Conservation (phyloP, 208 protist genomes). For the Trypanosoma brucei region DNA sequence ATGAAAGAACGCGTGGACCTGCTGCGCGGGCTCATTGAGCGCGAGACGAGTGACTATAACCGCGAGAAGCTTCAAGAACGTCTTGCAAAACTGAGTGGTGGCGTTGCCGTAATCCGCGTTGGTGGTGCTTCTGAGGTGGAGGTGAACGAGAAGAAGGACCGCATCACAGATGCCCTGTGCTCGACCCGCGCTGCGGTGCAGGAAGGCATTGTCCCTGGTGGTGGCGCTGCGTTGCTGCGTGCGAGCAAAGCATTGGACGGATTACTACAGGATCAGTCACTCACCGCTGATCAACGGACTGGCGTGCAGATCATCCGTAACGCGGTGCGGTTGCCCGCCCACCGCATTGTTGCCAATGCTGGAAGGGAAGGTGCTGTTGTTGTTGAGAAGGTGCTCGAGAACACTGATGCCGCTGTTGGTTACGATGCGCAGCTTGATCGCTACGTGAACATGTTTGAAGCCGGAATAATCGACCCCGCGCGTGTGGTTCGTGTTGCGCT, state of each 20-base stretch:
- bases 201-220: slow-evolving; percentile 99
- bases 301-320: slow-evolving; percentile 95
- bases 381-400: slow-evolving; percentile 94
- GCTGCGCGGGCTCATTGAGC: slow-evolving; percentile 84
- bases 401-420: slow-evolving; percentile 72
- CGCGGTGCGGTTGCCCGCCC: slow-evolving; percentile 89
- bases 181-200: slow-evolving; percentile 98
- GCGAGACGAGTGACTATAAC: slow-evolving; percentile 94
- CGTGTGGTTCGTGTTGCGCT: slow-evolving; percentile 98
- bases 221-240: slow-evolving; percentile 95
- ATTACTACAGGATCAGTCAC: slow-evolving; percentile 54
- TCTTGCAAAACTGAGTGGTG: slow-evolving; percentile 96
- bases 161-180: slow-evolving; percentile 98
- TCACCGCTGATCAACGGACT: slow-evolving; percentile 92
- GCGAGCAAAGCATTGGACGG: slow-evolving; percentile 79
- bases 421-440: slow-evolving; percentile 93
- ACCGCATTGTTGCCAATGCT: slow-evolving; percentile 96
- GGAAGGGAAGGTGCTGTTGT: slow-evolving; percentile 97
- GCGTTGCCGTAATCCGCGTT: slow-evolving; percentile 96
- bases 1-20: slow-evolving; percentile 93
- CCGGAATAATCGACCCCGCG: slow-evolving; percentile 99
- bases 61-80: slow-evolving; percentile 97
- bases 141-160: slow-evolving; percentile 99
- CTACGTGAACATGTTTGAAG: slow-evolving; percentile 98
- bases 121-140: slow-evolving; percentile 98